phyloP scores from a whole-genome alignment of 1,284 basidiomycete genomes.

The Entoloma clypeatum region DNA sequence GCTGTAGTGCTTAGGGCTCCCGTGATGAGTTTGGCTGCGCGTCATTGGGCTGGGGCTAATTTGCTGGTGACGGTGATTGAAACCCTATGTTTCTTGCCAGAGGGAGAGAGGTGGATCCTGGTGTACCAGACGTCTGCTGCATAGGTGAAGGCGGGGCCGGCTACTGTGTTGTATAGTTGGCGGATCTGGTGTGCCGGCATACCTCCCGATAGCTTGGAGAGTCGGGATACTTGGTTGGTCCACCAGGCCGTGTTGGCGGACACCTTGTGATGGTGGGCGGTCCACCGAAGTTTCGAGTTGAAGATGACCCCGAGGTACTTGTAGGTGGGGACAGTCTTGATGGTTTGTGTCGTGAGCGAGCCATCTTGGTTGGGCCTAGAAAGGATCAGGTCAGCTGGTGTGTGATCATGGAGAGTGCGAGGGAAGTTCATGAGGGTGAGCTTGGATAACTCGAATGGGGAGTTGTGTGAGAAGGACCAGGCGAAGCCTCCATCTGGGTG shows the following conservation, averaged over 20 bases:
- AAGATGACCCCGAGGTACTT: slow-evolving; percentile 34
- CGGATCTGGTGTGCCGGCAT: slow-evolving; percentile 14
- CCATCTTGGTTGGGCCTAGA: too few species aligned
- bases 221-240: slow-evolving; percentile 14
- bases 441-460: too few species aligned
- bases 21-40: slow-evolving; percentile 28
- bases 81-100: slow-evolving; percentile 1
- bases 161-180: slow-evolving; percentile 21
- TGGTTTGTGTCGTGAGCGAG: slow-evolving; percentile 4
- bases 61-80: slow-evolving; percentile 12
- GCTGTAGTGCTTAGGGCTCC: slow-evolving; percentile 32
- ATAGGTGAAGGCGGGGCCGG: slow-evolving; percentile 19
- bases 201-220: slow-evolving; percentile 22
- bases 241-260: slow-evolving; percentile 26
- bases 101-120: slow-evolving; percentile 26
- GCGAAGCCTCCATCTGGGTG: not conserved
- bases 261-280: slow-evolving; percentile 25
- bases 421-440: too few species aligned
- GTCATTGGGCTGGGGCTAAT: slow-evolving; percentile 27
- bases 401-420: too few species aligned
- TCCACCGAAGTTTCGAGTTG: slow-evolving; percentile 31
- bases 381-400: too few species aligned
- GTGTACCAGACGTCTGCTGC: too few species aligned
- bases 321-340: slow-evolving; percentile 4
- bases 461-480: too few species aligned